Evolutionary conservation across 2,329 filamentous ascomycete genomes (phyloP), one percentile per base, ranked within the genome.

Genomic region (Scopulariopsis brevicaulis): DNA sequence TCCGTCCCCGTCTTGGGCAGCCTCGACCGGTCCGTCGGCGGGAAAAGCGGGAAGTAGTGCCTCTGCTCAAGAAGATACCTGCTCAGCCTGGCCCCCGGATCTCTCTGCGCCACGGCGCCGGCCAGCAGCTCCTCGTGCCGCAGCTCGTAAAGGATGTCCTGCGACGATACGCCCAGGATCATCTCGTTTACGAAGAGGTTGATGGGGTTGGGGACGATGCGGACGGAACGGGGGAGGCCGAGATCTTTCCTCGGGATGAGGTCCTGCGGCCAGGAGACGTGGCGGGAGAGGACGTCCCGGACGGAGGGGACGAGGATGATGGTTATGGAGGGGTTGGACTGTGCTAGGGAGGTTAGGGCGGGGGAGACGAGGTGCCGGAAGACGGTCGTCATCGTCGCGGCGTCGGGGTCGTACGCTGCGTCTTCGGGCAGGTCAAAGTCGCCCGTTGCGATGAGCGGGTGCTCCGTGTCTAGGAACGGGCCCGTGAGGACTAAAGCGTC

Each of bases 381-480:
- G 18, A 95, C 81, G 28, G 92, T 90, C 18, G 82, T 77, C 73
- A 97, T 82, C 24, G 88, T 95, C 1, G 86, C 86, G 15, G 84
- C 85, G 68, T 96, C 90, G 0, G 87, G 83, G 59, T 96, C 82
- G 65, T 86, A 69, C 67, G 76, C 75, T 59, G 81, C 81, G 55
- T 86, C 81, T 25, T 85, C 81, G 46, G 87, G 86, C 59, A 91
- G 77, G 66, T 93, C 83, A 67, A 93, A 86, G 72, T 93, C 87
- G 62, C 90, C 86, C 18, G 82, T 80, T 25, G 90, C 89, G 57
- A 99, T 82, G 28, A 95, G 77, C 0, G 94, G 93, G 68, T 99
- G 94, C 64, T 96, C 91, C 40, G 87, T 78, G 68, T 97, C 94
- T 63, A 99, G 79, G 69, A 99, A 96, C 0, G 94, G 94, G 0